Base-by-base conservation (phyloP, 2,329 filamentous ascomycete species). In the Fusarium sp. region DNA sequence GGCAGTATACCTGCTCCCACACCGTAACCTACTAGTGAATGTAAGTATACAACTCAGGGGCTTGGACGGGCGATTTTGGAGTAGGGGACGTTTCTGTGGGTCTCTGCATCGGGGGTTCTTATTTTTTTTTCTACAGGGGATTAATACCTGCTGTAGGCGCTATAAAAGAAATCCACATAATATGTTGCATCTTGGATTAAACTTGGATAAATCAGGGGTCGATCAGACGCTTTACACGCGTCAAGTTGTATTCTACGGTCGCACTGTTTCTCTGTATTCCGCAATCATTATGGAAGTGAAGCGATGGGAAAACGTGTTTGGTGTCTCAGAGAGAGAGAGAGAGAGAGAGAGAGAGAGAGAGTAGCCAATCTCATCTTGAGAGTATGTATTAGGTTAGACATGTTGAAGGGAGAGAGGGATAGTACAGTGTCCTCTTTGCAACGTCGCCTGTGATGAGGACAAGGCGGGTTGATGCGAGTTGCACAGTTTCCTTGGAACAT, bases 161-260 rank as follows among this genome's bases (percentile, higher is more conserved):
- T 40, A 32, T 18, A n/a, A 32, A 18, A 32, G 9, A 35, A 28
- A 13, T 30, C 50, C 50, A 54, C 50, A 40, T 40, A 18, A 30
- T 30, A 5, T 54, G 50, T 40, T 40, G 50, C 50, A 59, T 59
- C 50, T 62, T 44, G 40, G 65, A 49, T 69, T 58, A 58, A 32
- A 52, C 46, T 69, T 42, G 33, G 30, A 54, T 40, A 54, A 70
- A 44, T 70, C 60, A 69, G 60, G 67, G 40, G 66, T 67, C 23
- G 66, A 70, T 60, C 67, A 70, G 52, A 70, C 52, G 38, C 67
- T 69, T 69, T 60, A 53, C 67, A 69, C 67, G 67, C 67, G 67
- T 69, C 59, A 25, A 47, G 25, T 53, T 32, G 23, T 49, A 69
- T 65, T 59, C 32, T 23, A 15, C 21, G 15, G 32, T 59, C 32